These are phyloP conservation scores for Sclerotinia nivalis DNA, from an alignment of 2,329 filamentous ascomycete species.

Conservation along the genomic window DNA sequence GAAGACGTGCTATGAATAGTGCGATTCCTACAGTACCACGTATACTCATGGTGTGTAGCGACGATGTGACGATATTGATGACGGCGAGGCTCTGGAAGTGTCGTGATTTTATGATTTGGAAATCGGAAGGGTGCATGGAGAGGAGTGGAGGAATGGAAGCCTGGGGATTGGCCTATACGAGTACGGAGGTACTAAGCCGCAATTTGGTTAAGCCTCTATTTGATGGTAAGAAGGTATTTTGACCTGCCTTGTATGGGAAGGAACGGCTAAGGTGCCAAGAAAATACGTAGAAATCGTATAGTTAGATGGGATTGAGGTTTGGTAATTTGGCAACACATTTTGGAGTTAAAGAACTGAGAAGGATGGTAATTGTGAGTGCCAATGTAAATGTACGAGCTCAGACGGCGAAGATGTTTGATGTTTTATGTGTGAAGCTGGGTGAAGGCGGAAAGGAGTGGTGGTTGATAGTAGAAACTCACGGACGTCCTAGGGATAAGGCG, in stretches of 20 bases:
- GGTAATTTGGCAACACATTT: too few species aligned
- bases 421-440: not conserved
- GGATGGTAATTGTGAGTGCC: not conserved
- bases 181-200: not conserved
- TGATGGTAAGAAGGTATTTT: not conserved
- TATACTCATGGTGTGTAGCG: not conserved
- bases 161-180: not conserved
- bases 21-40: not conserved
- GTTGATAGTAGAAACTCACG: not conserved
- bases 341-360: not conserved
- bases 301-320: not conserved
- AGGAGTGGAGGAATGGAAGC: not conserved
- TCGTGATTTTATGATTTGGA: not conserved
- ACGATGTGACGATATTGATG: slow-evolving; percentile 2
- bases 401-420: not conserved
- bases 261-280: not conserved
- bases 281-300: not conserved
- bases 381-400: not conserved
- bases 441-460: not conserved
- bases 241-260: not conserved
- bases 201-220: not conserved
- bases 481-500: not conserved
- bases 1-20: slow-evolving; percentile 11
- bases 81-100: not conserved
- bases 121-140: not conserved